These are phyloP conservation scores for Boletus patriciae DNA, from an alignment of 768 basidiomycete genomes.

Conservation along the genomic window DNA sequence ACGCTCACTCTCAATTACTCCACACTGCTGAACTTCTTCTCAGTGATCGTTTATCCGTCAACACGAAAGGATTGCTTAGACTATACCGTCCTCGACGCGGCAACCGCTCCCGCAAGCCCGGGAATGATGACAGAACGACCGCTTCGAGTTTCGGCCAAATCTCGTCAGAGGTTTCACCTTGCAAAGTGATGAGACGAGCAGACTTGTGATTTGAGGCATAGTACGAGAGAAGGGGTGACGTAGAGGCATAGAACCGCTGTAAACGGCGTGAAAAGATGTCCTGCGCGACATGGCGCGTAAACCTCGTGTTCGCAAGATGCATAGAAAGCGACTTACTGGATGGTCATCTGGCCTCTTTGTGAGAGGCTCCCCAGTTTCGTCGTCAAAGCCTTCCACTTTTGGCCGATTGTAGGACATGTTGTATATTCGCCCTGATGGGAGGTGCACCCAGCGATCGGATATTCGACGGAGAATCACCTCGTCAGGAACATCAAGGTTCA, in stretches of 20 bases:
- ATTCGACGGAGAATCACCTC: conserved; percentile 82
- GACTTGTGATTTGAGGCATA: conserved; percentile 48
- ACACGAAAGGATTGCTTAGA: conserved; percentile 53
- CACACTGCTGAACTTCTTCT: conserved; percentile 19
- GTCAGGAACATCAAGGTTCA: conserved; percentile 89
- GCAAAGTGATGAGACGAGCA: conserved; percentile 54
- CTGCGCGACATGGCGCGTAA: conserved; percentile 39
- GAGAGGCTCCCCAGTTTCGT: conserved; percentile 84
- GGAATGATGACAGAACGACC: conserved; percentile 57
- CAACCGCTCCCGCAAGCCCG: conserved; percentile 53
- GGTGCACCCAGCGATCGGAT: conserved; percentile 87
- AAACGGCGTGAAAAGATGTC: conserved; percentile 78
- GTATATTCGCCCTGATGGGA: conserved; percentile 86
- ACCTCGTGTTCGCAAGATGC: conserved; percentile 1
- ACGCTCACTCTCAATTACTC: conserved; percentile 9
- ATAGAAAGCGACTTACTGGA: conserved; percentile 56
- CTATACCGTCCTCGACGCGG: conserved; percentile 49
- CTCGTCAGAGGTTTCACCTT: conserved; percentile 79
- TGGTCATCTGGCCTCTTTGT: conserved; percentile 88
- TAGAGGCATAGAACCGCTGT: conserved; percentile 72
- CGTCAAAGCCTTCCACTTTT: conserved; percentile 75
- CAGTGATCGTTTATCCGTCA: conserved; percentile 18
- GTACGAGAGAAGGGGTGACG: conserved; percentile 77
- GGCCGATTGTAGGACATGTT: conserved; percentile 88
- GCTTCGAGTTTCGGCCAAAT: conserved; percentile 85